Conservation (phyloP, 495 filamentous ascomycete genomes). For the Penicillium lividum region DNA sequence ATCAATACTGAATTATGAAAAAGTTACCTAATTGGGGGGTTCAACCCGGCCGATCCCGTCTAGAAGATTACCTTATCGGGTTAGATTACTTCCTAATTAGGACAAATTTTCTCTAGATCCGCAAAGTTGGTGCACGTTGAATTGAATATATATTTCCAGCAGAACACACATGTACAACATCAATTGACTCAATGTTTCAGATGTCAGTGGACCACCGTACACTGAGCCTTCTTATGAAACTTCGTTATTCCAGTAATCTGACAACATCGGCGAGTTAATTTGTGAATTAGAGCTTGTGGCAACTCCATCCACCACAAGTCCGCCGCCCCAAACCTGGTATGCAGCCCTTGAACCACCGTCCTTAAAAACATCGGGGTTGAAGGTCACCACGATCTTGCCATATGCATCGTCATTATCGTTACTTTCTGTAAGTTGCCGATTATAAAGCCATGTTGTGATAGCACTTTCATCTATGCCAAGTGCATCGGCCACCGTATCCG, state of each 20-base stretch:
- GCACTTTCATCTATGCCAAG: background rate
- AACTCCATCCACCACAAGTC: background rate
- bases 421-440: background rate
- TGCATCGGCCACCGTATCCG: background rate
- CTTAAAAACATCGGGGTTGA: background rate
- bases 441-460: background rate
- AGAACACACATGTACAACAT: no score
- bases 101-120: no score
- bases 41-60: no score
- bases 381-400: background rate
- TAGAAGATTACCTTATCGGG: no score
- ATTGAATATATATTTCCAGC: no score
- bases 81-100: no score
- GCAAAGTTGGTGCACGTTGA: no score
- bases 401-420: background rate
- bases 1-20: no score
- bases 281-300: background rate
- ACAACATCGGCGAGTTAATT: background rate
- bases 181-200: no score
- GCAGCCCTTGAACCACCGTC: background rate
- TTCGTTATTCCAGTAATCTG: background rate
- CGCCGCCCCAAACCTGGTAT: background rate
- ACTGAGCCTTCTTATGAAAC: no score
- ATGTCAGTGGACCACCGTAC: no score
- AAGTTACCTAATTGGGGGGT: no score